These are phyloP conservation scores for Beauveria pseudobassiana DNA, from an alignment of 2,329 filamentous ascomycete genomes.

Conservation along the genomic window DNA sequence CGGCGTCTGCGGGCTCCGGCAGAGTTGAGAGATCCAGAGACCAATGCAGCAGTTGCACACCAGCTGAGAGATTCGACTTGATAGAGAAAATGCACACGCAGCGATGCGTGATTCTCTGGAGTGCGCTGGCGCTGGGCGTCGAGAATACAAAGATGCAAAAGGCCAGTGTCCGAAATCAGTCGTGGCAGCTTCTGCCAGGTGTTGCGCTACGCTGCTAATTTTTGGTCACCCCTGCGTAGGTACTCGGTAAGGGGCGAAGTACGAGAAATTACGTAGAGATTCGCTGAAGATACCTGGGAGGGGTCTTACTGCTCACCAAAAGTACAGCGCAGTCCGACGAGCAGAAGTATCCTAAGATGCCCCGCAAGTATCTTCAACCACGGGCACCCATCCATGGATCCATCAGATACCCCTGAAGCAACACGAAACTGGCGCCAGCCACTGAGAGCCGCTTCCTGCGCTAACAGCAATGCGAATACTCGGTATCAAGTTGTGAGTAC, in stretches of 20 bases:
- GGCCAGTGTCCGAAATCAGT: background rate
- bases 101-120: background rate
- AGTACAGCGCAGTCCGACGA: background rate
- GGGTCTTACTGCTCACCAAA: background rate
- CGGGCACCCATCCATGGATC: background rate
- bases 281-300: conserved; percentile 1
- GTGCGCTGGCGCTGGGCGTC: background rate
- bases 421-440: conserved; percentile 7
- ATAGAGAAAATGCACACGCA: background rate
- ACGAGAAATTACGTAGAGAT: background rate
- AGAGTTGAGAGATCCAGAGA: background rate
- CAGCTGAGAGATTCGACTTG: background rate
- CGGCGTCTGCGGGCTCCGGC: background rate
- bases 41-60: background rate
- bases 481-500: background rate
- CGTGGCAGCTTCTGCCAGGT: conserved; percentile 12
- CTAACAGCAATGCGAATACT: background rate
- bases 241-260: no score
- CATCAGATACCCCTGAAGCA: conserved; percentile 2
- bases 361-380: background rate
- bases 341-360: background rate
- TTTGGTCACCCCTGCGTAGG: background rate
- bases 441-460: background rate
- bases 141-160: background rate
- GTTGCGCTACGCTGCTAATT: conserved; percentile 3